phyloP scores from a whole-genome alignment of 2,329 filamentous ascomycete genomes.

The Exophiala sideris region DNA sequence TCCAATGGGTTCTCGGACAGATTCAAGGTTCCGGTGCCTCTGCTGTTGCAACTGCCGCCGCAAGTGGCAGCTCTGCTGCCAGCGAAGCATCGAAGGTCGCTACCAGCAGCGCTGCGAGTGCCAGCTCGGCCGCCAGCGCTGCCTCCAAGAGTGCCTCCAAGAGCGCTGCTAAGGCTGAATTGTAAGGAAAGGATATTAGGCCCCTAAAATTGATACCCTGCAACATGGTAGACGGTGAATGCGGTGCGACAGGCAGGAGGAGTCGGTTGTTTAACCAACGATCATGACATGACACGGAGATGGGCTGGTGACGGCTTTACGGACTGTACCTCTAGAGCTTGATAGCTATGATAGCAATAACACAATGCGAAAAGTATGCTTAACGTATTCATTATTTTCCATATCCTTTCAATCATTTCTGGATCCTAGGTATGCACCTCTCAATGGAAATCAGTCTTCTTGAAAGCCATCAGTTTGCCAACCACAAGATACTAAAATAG shows the following conservation, averaged over 20 bases:
- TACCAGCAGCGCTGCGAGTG: neutral
- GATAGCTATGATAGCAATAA: constrained; percentile 21
- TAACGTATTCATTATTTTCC: neutral
- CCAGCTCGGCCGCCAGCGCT: constrained; percentile 1
- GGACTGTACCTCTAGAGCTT: constrained; percentile 23
- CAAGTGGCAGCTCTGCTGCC: constrained; percentile 23
- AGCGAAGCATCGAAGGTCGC: constrained; percentile 12
- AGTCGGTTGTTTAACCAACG: constrained; percentile 4
- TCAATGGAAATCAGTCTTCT: constrained; percentile 40
- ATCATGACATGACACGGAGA: constrained; percentile 1
- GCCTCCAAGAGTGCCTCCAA: constrained; percentile 19
- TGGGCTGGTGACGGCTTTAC: constrained; percentile 1
- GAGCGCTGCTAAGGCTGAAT: constrained; percentile 18
- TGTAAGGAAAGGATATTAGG: constrained; percentile 15
- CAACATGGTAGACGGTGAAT: neutral
- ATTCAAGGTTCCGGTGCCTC: constrained; percentile 31
- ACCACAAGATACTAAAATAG: constrained; percentile 72
- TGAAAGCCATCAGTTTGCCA: constrained; percentile 70
- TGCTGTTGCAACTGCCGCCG: constrained; percentile 38
- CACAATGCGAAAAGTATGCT: constrained; percentile 11
- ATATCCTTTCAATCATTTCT: neutral
- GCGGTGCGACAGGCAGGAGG: neutral
- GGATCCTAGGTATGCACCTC: neutral
- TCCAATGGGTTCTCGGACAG: constrained; percentile 49
- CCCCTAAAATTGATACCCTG: constrained; percentile 2